Evolutionary conservation across 2,329 filamentous ascomycete genomes (phyloP).

Genomic region (Stachybotrys echinatus): DNA sequence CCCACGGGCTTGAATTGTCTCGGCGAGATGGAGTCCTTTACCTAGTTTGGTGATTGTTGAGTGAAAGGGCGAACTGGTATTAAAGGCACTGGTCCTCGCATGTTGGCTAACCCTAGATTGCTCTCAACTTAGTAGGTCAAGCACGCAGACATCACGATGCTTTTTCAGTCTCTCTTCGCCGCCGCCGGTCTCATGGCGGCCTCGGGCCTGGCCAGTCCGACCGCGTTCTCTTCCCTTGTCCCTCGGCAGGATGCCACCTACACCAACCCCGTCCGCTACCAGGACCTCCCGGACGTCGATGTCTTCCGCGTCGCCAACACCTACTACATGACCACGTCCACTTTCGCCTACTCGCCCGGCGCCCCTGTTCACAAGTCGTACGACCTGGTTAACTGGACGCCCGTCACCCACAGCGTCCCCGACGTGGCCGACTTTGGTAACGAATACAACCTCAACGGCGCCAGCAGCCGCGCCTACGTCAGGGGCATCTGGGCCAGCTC

Average conservation of each 20-base stretch:
- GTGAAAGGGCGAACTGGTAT: background rate
- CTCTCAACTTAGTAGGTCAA: background rate
- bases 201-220: background rate
- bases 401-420: conserved; percentile 33
- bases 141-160: background rate
- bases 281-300: conserved; percentile 49
- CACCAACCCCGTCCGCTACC: conserved; percentile 46
- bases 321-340: conserved; percentile 50
- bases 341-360: conserved; percentile 48
- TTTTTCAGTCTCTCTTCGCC: background rate
- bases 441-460: conserved; percentile 37
- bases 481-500: conserved; percentile 50
- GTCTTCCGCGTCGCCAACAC: conserved; percentile 40
- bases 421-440: conserved; percentile 34
- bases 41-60: background rate
- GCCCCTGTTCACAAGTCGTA: conserved; percentile 48
- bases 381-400: conserved; percentile 47
- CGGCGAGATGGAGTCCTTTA: background rate
- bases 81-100: background rate
- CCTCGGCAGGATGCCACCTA: conserved; percentile 16
- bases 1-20: background rate
- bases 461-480: conserved; percentile 36
- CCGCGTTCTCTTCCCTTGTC: too few relatives aligned
- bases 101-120: background rate
- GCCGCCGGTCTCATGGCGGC: background rate